Base-by-base conservation (phyloP, 2,329 filamentous ascomycete genomes). In the Microdochium paspali region DNA sequence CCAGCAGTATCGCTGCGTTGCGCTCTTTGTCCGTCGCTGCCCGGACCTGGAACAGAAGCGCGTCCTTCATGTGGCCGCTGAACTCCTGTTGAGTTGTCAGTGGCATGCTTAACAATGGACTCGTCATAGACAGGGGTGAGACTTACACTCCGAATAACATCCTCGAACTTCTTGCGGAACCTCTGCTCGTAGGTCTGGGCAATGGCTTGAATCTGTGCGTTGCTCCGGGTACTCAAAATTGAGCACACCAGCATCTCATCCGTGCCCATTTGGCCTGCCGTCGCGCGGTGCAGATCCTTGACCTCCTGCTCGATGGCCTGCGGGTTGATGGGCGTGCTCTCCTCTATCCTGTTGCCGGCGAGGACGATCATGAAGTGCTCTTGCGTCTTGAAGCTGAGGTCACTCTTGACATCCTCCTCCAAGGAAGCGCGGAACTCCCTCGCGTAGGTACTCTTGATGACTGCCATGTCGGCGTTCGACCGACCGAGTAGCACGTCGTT, bases 41-140 rank as follows among this genome's bases (percentile, higher is more conserved):
- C 10, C 77, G 77, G n/a, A 96, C 70, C 64, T 95, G 89, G 61
- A 82, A 82, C 24, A 93, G 68, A 1, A 97, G 76, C 0, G 89
- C 89, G 15, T 87, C 79, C 62, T 90, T 75, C 90, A 97, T 96
- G 62, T 97, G 91, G 1, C 91, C 91, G 0, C 84, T 87, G 66
- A 96, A 96, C 58, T 93, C 82, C 69, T 83, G 50, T 9, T 49
- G 30, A 32, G 5, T 45, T 42, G 45, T 58, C 48, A 58, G 42
- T 44, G 5, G 21, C 42, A 6, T 44, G 42, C 20, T 10, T 6
- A n/a, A n/a, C n/a, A n/a, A n/a, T n/a, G n/a, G n/a, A n/a, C n/a
- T n/a, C n/a, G n/a, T n/a, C n/a, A n/a, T n/a, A n/a, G n/a, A 24
- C 3, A 20, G 23, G 23, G 24, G 3, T n/a, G 21, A 7, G 23